Base-by-base conservation (phyloP, 2,329 filamentous ascomycete species). In the Neobulgaria alba region DNA sequence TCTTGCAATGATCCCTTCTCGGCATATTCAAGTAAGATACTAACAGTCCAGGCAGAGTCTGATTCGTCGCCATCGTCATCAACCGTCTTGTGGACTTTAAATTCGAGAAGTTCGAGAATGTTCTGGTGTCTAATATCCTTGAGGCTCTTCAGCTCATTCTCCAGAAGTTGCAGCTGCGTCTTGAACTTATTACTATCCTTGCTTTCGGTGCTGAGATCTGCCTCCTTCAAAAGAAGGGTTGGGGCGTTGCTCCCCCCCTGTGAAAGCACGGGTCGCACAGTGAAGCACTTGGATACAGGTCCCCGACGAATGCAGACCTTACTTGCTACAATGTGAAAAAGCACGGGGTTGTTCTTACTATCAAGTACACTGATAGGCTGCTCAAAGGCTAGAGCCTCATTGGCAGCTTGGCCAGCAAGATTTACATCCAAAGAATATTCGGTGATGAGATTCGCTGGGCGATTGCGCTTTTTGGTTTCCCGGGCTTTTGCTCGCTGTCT, bases 1-100 rank as follows among this genome's bases (percentile, higher is more conserved):
- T 95, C 87, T 19, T 82, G 77, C 10, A 98, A 66, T 0, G 89
- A 85, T 0, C 87, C 88, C 59, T 85, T 88, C 38, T 87, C 82
- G 9, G 85, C 84, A 53, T 85, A 73, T 35, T 89, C 83, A 31
- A 75, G 80, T 16, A 95, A 68, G 3, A 92, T 69, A 50, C 77
- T 83, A 39, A 94, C 73, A 19, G 78, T 82, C 83, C 86, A 94
- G 5, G 43, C 61, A 55, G 48, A 58, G 39, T 55, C 50, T 7
- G 49, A 71, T 39, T 50, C 46, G 23, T 26, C 23, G 18, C 33
- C 63, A 29, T 64, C 58, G 39, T 48, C 56, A 37, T 81, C 71
- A 47, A 94, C 82, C 49, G 83, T 85, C 42, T 47, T 61, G 42
- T 82, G 71, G 46, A 95, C 83, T 52, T 85, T 87, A 64, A 88